A percentile compares a stretch with the other conserved stretches of the same genome.
Evolutionary conservation across 345 rosid species (phyloP).

Genomic region (Pseudoturritis turrita): DNA sequence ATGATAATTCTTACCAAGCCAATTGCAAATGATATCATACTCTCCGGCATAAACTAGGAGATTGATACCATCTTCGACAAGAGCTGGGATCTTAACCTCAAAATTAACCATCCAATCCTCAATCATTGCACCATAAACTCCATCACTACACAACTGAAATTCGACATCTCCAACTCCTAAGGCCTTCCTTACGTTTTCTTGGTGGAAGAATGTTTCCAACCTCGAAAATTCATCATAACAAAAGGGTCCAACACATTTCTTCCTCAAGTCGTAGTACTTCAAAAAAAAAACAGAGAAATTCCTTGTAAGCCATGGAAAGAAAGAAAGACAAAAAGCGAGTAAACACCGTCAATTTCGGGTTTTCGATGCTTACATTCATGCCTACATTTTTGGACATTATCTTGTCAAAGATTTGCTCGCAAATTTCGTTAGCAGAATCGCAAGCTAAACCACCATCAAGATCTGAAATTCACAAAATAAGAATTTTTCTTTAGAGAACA

Average conservation of each 20-base stretch:
- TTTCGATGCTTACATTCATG: conserved; percentile 49
- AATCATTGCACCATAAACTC: conserved; percentile 45
- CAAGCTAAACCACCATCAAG: conserved; percentile 44
- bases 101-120: conserved; percentile 71
- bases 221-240: conserved; percentile 84
- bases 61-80: conserved; percentile 65
- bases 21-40: conserved; percentile 83
- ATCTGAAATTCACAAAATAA: conserved; percentile 31
- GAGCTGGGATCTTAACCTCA: conserved; percentile 59
- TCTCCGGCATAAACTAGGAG: conserved; percentile 79
- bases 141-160: conserved; percentile 65
- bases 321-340: no score
- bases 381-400: conserved; percentile 26
- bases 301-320: background rate
- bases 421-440: conserved; percentile 22
- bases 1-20: conserved; percentile 55
- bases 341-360: background rate
- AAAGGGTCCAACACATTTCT: conserved; percentile 50
- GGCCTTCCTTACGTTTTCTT: conserved; percentile 46
- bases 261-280: conserved; percentile 91
- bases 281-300: conserved; percentile 14
- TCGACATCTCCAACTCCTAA: conserved; percentile 62
- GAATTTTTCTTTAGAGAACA: background rate
- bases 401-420: conserved; percentile 35
- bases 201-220: conserved; percentile 57